phyloP scores from a whole-genome alignment of 441 rosid species.

The Brassica balearica region DNA sequence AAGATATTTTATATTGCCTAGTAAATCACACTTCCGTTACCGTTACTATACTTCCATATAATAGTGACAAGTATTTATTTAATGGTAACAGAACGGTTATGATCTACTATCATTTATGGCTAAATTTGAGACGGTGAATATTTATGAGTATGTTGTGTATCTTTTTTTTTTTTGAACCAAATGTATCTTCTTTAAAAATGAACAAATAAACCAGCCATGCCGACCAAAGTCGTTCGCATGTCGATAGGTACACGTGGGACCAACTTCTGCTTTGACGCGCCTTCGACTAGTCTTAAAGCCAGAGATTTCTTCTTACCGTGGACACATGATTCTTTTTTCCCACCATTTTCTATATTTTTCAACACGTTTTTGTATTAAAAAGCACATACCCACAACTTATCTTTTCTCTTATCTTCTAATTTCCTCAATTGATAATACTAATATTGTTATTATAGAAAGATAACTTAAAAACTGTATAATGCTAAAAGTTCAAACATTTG shows the following conservation, averaged over 20 bases:
- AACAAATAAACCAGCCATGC: conserved; percentile 10
- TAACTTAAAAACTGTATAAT: background rate
- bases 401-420: background rate
- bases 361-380: conserved; percentile 6
- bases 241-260: conserved; percentile 33
- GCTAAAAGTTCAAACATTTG: background rate
- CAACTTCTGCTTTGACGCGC: conserved; percentile 35
- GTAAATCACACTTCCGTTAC: background rate
- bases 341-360: background rate
- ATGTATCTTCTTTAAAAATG: background rate
- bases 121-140: conserved; percentile 23
- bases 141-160: conserved; percentile 8
- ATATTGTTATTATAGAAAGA: background rate
- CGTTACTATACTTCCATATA: background rate
- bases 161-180: no score
- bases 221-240: conserved; percentile 47
- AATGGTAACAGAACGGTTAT: conserved; percentile 34
- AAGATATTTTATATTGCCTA: background rate
- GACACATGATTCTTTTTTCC: conserved; percentile 6
- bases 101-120: conserved; percentile 2
- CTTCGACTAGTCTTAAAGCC: conserved; percentile 27
- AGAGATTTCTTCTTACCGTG: conserved; percentile 17
- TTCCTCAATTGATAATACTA: background rate
- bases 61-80: conserved; percentile 8
- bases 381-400: background rate